A percentile compares a stretch with the other conserved stretches of the same genome.
These are phyloP conservation scores for Lichtheimia ornata DNA, from an alignment of 371 early-diverging fungal genomes.

Conservation along the genomic window DNA sequence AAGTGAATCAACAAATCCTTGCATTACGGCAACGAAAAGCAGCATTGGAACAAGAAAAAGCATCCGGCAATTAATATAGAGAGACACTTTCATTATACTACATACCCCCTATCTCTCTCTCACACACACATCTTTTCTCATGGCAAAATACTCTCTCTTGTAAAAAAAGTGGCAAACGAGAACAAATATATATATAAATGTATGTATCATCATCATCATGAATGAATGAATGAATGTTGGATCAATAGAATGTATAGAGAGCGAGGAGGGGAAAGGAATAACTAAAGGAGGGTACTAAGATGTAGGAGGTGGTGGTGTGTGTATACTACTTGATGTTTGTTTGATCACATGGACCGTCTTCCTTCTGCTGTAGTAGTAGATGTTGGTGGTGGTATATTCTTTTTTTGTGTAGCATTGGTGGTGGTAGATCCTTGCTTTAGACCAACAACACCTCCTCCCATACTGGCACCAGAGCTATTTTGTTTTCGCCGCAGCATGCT, in stretches of 20 bases:
- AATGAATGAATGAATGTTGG: neutral
- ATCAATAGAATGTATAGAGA: slow-evolving; percentile 1
- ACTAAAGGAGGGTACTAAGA: neutral
- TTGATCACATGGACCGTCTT: slow-evolving; percentile 27
- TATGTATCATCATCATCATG: neutral
- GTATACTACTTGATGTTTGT: no score
- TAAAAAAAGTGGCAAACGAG: neutral
- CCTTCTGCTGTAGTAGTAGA: slow-evolving; percentile 17
- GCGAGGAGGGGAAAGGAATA: slow-evolving; percentile 3
- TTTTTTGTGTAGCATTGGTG: slow-evolving; percentile 18
- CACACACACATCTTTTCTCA: neutral
- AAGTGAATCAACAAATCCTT: slow-evolving; percentile 63
- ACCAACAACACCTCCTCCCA: slow-evolving; percentile 56
- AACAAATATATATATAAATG: neutral
- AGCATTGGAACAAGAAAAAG: slow-evolving; percentile 46
- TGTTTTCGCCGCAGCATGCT: slow-evolving; percentile 37
- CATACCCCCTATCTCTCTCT: neutral
- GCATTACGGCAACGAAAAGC: slow-evolving; percentile 53
- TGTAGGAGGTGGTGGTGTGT: neutral
- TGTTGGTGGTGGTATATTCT: slow-evolving; percentile 10
- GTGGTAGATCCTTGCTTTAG: slow-evolving; percentile 24
- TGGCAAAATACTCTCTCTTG: no score
- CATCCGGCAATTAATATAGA: neutral
- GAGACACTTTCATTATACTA: neutral
- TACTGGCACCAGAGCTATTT: slow-evolving; percentile 32